Percentiles rank a stretch among this genome's conserved stretches.
These are phyloP conservation scores for Acanthamoeba lenticulata DNA, from an alignment of 208 protist species.

Conservation along the genomic window DNA sequence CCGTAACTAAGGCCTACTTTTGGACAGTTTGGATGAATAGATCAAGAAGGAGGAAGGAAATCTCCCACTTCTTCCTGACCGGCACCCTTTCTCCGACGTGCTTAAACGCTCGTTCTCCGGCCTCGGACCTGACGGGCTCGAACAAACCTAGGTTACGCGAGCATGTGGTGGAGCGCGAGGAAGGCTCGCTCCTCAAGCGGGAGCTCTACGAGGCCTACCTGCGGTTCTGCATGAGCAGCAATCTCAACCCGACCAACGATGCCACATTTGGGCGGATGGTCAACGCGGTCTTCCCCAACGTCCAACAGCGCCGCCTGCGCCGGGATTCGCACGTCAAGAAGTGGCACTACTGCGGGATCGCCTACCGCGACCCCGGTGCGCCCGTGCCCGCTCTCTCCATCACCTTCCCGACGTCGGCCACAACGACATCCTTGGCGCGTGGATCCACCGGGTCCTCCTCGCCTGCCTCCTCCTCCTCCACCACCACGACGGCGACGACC, in stretches of 20 bases:
- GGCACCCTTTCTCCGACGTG: too few species aligned
- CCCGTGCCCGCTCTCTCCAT: neutral
- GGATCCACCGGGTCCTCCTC: neutral
- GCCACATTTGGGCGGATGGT: constrained; percentile 25
- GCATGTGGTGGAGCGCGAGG: neutral
- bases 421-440: neutral
- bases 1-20: too few species aligned
- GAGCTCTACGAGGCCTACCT: constrained; percentile 17
- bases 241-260: neutral
- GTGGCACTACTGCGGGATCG: constrained; percentile 30
- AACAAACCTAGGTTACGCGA: constrained; percentile 16
- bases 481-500: neutral
- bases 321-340: neutral
- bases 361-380: neutral
- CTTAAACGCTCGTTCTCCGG: too few species aligned
- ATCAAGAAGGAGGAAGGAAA: too few species aligned
- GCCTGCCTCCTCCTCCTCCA: neutral
- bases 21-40: too few species aligned
- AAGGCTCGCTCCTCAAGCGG: constrained; percentile 4
- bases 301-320: neutral
- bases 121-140: too few species aligned
- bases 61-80: too few species aligned
- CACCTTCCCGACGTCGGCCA: neutral
- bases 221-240: neutral
- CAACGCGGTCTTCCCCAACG: neutral